Evolutionary conservation across 106 monocot species (phyloP), one percentile per base, ranked within the genome.

Genomic region (Allium fistulosum): DNA sequence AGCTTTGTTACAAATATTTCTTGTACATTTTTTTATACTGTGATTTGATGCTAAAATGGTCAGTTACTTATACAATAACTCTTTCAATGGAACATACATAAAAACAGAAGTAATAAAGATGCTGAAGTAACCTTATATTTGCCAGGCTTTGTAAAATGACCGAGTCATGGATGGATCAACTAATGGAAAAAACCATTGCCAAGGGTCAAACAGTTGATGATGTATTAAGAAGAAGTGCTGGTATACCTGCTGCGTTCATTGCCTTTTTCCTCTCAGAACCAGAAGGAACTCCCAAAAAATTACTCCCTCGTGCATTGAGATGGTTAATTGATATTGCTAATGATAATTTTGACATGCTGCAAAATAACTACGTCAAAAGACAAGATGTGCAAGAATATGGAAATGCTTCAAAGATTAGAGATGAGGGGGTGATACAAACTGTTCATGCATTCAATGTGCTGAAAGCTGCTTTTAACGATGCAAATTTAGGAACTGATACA

Each of bases 371-470:
- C 28, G 47, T 11, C 59, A 68, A 80, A 74, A 61, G 17, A 60
- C 17, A 14, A 59, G 55, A 71, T 17, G 16, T 46, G 5, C 51
- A 71, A 28, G 61, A 71, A 63, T 66, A 76, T 58, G 49, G 48
- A 49, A 69, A 17, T 17, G 17, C 47, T 50, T 90, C 87, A 63
- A 99, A 93, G 71, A 80, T 72, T 16, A 84, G 99, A 58, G 80
- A 93, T 72, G 87, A 99, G 68, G 99, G 99, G 75, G 76, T 99
- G 45, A 80, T 99, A 58, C 99, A 92, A 55, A 90, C 87, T 0
- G 99, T 93, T 60, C 99, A 99, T 81, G 92, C 93, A 50, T 99
- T 99, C 76, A 99, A 99, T 78, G 82, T 89, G 22, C 92, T 99
- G 17, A 87, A 87, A 77, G 99, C 87, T 75, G 87, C 93, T 72